These are phyloP conservation scores for Aspergillus haitiensis DNA, from an alignment of 495 filamentous ascomycete genomes.

Conservation along the genomic window DNA sequence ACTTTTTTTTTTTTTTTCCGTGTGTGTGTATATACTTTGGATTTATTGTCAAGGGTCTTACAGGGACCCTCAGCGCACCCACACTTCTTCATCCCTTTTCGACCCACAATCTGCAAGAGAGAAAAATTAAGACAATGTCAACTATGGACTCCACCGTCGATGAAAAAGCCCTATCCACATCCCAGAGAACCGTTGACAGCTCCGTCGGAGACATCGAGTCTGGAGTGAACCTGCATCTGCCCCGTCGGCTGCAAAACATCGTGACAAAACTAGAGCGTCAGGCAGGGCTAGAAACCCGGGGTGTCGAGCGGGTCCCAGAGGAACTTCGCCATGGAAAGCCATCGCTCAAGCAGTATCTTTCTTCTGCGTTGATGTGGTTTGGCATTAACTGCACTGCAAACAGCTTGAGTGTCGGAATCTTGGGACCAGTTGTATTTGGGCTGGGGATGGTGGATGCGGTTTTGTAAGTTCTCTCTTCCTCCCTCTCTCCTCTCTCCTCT, in stretches of 20 bases:
- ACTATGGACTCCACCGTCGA: constrained; percentile 6
- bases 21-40: too few relatives aligned
- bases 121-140: background rate
- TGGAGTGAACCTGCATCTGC: background rate
- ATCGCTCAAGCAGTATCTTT: constrained; percentile 3
- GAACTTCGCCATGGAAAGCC: constrained; percentile 3
- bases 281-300: constrained; percentile 9
- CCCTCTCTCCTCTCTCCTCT: too few relatives aligned
- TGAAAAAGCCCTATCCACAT: background rate
- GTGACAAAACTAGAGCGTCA: background rate
- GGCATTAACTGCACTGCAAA: constrained; percentile 17
- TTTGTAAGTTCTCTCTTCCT: background rate
- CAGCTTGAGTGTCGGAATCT: constrained; percentile 20
- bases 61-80: background rate
- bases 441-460: constrained; percentile 13
- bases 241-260: background rate
- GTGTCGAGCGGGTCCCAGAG: constrained; percentile 14
- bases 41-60: too few relatives aligned
- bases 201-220: constrained; percentile 3
- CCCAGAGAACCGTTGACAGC: background rate
- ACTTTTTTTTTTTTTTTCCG: too few relatives aligned
- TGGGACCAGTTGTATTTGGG: constrained; percentile 13
- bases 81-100: background rate
- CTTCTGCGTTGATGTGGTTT: constrained; percentile 16
- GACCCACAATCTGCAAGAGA: background rate